Conservation (phyloP, 441 rosid genomes). For the Syzygium syzygioides region DNA sequence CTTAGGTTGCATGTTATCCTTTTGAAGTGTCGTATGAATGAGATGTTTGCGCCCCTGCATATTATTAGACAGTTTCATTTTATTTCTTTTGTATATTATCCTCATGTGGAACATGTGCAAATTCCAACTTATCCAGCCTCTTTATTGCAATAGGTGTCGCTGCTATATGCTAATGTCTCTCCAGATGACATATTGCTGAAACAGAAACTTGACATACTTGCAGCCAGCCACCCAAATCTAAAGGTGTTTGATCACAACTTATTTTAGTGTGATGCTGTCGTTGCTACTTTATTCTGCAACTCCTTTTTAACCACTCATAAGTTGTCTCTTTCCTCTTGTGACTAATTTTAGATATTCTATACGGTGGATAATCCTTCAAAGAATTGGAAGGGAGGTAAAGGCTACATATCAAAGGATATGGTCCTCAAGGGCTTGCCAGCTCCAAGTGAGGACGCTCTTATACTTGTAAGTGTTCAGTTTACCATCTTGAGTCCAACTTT, state of each 20-base stretch:
- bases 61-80: background rate
- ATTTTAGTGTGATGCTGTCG: background rate
- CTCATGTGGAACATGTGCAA: background rate
- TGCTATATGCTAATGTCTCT: conserved; percentile 87
- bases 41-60: background rate
- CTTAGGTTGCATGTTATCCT: background rate
- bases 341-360: conserved; percentile 56
- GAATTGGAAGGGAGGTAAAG: conserved; percentile 93
- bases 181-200: conserved; percentile 91
- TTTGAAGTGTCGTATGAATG: background rate
- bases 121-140: background rate
- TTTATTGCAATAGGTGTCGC: conserved; percentile 49
- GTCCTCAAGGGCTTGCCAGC: conserved; percentile 71
- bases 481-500: background rate
- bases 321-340: background rate
- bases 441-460: conserved; percentile 73
- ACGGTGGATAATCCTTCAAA: conserved; percentile 82
- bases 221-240: conserved; percentile 75
- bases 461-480: conserved; percentile 56
- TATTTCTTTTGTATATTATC: background rate
- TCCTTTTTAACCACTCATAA: background rate
- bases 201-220: conserved; percentile 83
- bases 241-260: conserved; percentile 38
- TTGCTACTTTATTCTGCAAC: background rate
- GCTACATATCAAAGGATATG: conserved; percentile 81